A percentile compares a stretch with the other conserved stretches of the same genome.
Evolutionary conservation across 1,284 basidiomycete genomes (phyloP).

Genomic region (Pseudozyma thailandica): DNA sequence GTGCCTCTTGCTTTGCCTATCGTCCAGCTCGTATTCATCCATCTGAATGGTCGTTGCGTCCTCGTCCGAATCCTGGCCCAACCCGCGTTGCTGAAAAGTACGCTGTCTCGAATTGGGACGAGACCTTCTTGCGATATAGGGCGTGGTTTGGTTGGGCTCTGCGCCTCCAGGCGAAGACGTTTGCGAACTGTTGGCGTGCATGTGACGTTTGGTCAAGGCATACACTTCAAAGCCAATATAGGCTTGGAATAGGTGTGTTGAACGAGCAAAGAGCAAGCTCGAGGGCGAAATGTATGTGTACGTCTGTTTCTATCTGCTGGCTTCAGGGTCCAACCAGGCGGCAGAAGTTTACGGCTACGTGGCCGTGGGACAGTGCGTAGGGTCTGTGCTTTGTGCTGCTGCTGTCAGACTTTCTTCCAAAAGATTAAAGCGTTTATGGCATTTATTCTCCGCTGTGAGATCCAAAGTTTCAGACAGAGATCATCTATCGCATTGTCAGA

Average conservation of each 20-base stretch:
- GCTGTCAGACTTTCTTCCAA: conserved; percentile 15
- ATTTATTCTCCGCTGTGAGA: no score
- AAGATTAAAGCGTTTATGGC: neutral
- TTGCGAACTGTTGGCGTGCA: conserved; percentile 29
- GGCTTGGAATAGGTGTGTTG: neutral
- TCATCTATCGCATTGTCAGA: conserved; percentile 10
- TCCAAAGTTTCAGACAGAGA: neutral
- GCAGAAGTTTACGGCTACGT: neutral
- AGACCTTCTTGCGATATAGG: conserved; percentile 22
- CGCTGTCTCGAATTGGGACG: conserved; percentile 18
- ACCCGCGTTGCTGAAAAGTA: conserved; percentile 10
- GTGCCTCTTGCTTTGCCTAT: conserved; percentile 11
- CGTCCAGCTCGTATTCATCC: conserved; percentile 33
- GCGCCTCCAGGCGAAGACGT: conserved; percentile 42
- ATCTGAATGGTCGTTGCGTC: conserved; percentile 36
- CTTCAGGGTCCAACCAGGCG: conserved; percentile 12
- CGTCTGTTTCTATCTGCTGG: no score
- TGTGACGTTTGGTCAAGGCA: conserved; percentile 8
- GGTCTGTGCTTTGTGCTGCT: conserved; percentile 9
- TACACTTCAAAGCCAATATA: conserved; percentile 4
- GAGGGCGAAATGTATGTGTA: no score
- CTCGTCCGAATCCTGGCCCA: conserved; percentile 43
- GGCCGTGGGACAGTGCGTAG: neutral
- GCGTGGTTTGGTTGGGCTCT: conserved; percentile 18
- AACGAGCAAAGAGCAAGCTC: no score